These are phyloP conservation scores for Penicillium desertorum DNA, from an alignment of 495 filamentous ascomycete species.

Conservation along the genomic window DNA sequence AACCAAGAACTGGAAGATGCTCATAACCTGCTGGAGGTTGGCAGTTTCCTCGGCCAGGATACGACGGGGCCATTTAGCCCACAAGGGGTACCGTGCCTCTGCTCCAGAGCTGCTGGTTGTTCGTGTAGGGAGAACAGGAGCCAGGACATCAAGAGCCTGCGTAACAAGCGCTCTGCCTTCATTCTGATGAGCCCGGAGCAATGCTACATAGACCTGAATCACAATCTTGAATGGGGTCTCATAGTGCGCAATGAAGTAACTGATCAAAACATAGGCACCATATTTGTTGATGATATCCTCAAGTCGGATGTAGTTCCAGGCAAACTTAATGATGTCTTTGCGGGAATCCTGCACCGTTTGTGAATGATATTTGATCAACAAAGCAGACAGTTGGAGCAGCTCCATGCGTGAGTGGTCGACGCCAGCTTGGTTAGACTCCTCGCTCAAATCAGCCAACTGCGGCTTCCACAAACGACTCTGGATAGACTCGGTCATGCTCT, in stretches of 20 bases:
- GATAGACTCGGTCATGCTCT: slow-evolving; percentile 83
- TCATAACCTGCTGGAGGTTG: slow-evolving; percentile 93
- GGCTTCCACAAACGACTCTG: slow-evolving; percentile 94
- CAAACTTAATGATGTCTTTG: slow-evolving; percentile 98
- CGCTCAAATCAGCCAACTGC: slow-evolving; percentile 75
- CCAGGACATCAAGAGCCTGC: slow-evolving; percentile 90
- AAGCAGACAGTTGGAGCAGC: slow-evolving; percentile 85
- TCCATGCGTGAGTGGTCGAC: slow-evolving; percentile 97
- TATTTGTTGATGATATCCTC: slow-evolving; percentile 99
- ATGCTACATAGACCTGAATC: slow-evolving; percentile 85
- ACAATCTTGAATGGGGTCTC: slow-evolving; percentile 97
- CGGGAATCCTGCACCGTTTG: slow-evolving; percentile 81
- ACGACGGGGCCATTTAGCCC: slow-evolving; percentile 87
- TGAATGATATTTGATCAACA: slow-evolving; percentile 92
- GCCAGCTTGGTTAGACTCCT: slow-evolving; percentile 80
- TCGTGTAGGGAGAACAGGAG: slow-evolving; percentile 83
- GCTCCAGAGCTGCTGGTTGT: slow-evolving; percentile 38
- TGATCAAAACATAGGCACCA: slow-evolving; percentile 94
- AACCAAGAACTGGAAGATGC: slow-evolving; percentile 96
- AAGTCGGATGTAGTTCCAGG: slow-evolving; percentile 95
- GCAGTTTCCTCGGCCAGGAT: slow-evolving; percentile 95
- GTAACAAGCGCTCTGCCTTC: slow-evolving; percentile 91
- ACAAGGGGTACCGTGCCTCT: slow-evolving; percentile 67
- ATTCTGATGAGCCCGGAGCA: slow-evolving; percentile 89
- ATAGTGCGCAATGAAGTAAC: slow-evolving; percentile 95